phyloP scores from a whole-genome alignment of 2,329 filamentous ascomycete genomes.

The Ophiostoma quercus region DNA sequence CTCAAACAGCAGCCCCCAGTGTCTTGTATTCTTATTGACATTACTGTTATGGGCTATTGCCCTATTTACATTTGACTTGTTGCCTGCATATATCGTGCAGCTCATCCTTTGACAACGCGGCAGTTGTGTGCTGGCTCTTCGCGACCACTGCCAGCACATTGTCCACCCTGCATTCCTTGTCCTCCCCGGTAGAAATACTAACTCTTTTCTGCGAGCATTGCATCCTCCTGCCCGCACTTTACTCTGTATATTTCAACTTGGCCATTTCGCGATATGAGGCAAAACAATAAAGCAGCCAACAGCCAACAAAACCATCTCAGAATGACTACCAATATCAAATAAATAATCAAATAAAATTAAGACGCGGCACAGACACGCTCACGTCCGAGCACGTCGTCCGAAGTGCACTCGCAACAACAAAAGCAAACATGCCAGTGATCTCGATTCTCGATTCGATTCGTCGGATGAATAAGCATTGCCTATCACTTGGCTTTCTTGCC shows the following conservation, averaged over 20 bases:
- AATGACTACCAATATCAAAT: background rate
- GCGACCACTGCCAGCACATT: background rate
- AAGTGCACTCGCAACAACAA: background rate
- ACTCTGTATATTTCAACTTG: background rate
- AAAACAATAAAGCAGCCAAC: background rate
- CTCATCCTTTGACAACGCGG: constrained; percentile 1
- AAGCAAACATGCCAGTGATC: background rate
- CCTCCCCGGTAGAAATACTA: background rate
- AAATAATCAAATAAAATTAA: background rate
- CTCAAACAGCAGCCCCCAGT: background rate
- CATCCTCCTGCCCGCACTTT: background rate
- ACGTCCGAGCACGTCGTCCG: background rate
- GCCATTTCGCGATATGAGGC: background rate
- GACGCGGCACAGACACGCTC: constrained; percentile 6
- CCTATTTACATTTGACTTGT: background rate
- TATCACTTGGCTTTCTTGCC: constrained; percentile 1
- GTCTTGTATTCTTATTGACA: background rate
- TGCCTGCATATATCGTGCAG: background rate
- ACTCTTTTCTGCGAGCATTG: no score
- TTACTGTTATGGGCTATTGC: background rate
- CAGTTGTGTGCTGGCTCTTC: background rate
- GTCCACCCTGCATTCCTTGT: background rate
- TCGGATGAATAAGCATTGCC: constrained; percentile 1
- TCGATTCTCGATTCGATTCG: background rate
- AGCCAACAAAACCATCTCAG: background rate